Evolutionary conservation across 257 asterid genomes (phyloP).

Genomic region (Solanum etuberosum): DNA sequence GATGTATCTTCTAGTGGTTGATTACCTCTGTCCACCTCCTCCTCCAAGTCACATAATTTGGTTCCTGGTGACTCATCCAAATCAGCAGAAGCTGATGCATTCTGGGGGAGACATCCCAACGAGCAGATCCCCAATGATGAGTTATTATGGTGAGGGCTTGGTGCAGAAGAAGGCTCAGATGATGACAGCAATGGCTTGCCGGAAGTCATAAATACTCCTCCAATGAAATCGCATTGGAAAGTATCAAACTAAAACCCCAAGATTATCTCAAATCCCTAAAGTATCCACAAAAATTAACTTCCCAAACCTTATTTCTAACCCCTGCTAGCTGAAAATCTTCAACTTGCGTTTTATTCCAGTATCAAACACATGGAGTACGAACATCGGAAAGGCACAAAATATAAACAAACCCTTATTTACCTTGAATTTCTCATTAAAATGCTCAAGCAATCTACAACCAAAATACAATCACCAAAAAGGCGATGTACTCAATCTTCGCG

Average conservation of each 20-base stretch:
- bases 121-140: slow-evolving; percentile 13
- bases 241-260: slow-evolving; percentile 19
- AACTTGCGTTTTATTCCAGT: neutral
- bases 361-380: neutral
- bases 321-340: neutral
- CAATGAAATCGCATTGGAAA: slow-evolving; percentile 26
- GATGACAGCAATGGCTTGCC: slow-evolving; percentile 61
- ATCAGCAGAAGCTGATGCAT: neutral
- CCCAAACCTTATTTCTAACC: neutral
- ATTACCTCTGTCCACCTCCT: neutral
- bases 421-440: neutral
- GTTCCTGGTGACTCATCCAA: neutral
- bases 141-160: slow-evolving; percentile 20
- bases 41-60: neutral
- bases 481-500: too few relatives aligned
- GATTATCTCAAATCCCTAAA: neutral
- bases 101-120: slow-evolving; percentile 1
- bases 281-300: neutral
- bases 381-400: neutral
- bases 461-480: neutral
- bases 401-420: neutral
- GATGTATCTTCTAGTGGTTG: neutral
- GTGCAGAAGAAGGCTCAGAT: slow-evolving; percentile 28
- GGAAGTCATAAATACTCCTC: slow-evolving; percentile 59
- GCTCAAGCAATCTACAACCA: neutral